phyloP scores from a whole-genome alignment of 148 eudicot genomes.

The Rhododendron simsii region DNA sequence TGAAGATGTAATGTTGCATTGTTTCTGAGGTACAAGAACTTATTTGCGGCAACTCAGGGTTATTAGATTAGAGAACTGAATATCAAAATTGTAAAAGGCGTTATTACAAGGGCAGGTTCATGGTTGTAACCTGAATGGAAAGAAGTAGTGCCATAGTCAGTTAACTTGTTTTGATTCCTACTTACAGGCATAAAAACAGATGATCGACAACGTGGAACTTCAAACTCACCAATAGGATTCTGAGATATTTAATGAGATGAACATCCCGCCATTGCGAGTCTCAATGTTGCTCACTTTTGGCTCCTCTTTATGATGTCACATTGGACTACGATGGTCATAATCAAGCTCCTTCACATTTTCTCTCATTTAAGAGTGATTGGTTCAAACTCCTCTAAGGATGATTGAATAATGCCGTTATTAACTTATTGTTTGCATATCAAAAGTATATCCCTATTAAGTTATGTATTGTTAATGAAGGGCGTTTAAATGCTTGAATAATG shows the following conservation, averaged over 20 bases:
- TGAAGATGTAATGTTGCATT: not conserved
- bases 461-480: not conserved
- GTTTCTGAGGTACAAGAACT: not conserved
- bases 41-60: not conserved
- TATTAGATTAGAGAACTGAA: not conserved
- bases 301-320: not conserved
- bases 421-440: not conserved
- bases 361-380: not conserved
- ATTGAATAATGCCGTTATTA: not conserved
- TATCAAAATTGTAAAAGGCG: not conserved
- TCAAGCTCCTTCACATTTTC: not conserved
- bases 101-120: not conserved
- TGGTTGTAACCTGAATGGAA: not conserved
- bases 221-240: not conserved
- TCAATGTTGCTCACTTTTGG: constrained; percentile 1
- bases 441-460: not conserved
- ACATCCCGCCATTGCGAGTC: not conserved
- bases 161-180: too few species aligned
- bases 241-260: not conserved
- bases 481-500: not conserved
- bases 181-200: not conserved
- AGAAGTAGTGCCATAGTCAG: not conserved
- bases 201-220: not conserved
- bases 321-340: not conserved
- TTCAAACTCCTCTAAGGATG: not conserved